phyloP scores from a whole-genome alignment of 2,329 filamentous ascomycete species.

The Phyllosticta citribraziliensis region DNA sequence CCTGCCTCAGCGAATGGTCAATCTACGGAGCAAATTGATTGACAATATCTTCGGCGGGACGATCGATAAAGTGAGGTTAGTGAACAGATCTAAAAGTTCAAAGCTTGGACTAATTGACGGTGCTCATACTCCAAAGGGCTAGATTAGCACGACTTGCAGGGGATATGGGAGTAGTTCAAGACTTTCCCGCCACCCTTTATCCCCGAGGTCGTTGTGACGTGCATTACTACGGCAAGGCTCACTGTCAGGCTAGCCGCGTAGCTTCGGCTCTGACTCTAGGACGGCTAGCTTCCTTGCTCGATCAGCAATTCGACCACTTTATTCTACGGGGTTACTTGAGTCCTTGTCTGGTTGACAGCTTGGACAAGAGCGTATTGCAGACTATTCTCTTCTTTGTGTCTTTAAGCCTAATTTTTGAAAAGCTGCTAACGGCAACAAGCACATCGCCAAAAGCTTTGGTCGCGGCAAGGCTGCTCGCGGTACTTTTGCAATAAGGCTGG shows the following conservation, averaged over 20 bases:
- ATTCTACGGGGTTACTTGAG: no score
- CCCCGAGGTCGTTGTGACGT: background rate
- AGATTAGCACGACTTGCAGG: background rate
- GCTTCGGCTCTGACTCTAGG: background rate
- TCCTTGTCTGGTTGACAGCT: no score
- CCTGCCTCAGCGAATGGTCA: background rate
- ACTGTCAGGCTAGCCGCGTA: background rate
- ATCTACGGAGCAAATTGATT: background rate
- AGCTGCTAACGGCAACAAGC: background rate
- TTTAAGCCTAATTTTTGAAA: no score
- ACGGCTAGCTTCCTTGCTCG: background rate
- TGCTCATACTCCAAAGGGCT: background rate
- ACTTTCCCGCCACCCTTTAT: background rate
- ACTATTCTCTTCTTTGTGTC: no score
- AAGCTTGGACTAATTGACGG: background rate
- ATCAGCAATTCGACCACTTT: no score
- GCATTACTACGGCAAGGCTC: background rate
- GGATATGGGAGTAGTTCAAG: background rate
- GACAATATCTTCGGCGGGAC: background rate
- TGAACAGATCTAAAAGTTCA: background rate
- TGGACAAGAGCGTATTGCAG: no score
- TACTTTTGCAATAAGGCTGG: background rate
- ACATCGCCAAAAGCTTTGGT: background rate
- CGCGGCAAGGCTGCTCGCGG: background rate
- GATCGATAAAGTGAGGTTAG: background rate